Conservation (phyloP, 164 flowering plant genomes). For the Echeveria elegans region DNA sequence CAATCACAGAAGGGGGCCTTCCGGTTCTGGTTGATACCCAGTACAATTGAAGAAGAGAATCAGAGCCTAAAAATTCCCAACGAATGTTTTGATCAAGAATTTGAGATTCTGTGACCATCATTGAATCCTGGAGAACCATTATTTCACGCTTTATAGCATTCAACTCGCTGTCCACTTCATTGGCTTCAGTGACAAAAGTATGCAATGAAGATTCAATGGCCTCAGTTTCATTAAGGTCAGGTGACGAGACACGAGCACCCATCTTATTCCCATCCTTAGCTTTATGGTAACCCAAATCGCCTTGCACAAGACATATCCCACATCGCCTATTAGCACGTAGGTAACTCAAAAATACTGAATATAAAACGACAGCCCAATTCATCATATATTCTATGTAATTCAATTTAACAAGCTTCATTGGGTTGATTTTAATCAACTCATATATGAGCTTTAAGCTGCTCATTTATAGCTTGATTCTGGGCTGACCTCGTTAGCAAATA, state of each 20-base stretch:
- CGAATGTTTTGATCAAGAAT: conserved; percentile 46
- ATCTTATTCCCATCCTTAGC: conserved; percentile 18
- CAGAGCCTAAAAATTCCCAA: conserved; percentile 66
- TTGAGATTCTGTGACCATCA: conserved; percentile 39
- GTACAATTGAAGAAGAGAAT: conserved; percentile 58
- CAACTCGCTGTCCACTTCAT: conserved; percentile 26
- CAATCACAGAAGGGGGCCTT: conserved; percentile 39
- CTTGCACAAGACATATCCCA: no score
- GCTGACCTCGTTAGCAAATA: no score
- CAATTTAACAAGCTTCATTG: no score
- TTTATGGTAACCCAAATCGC: no score
- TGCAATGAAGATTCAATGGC: conserved; percentile 17
- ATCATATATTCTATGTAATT: no score
- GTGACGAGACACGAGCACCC: conserved; percentile 12
- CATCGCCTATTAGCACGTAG: no score
- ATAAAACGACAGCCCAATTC: no score
- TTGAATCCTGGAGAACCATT: conserved; percentile 34
- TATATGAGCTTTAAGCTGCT: no score
- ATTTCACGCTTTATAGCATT: conserved; percentile 37
- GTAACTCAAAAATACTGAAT: no score
- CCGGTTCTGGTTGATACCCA: conserved; percentile 48
- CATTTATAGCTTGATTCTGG: no score
- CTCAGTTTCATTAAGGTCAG: conserved; percentile 16
- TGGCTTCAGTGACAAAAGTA: conserved; percentile 26
- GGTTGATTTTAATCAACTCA: no score